Base-by-base conservation (phyloP, 306 rosid genomes). In the Dryas alaskensis region DNA sequence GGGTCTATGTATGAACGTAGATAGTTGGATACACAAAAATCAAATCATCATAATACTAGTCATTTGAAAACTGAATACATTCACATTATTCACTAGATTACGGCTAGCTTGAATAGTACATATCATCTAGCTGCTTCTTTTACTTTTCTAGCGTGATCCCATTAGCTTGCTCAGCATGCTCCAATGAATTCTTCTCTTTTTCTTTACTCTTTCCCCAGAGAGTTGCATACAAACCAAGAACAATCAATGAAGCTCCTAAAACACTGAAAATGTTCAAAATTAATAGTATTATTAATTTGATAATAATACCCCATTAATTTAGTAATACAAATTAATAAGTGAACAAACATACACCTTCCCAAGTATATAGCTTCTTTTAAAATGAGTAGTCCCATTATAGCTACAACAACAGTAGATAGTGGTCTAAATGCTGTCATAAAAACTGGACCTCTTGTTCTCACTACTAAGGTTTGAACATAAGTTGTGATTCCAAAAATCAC, bases 401-500 rank as follows among this genome's bases (percentile, higher is more conserved):
- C 75, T 13, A 53, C 78, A 40, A 59, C 9, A 8, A 81, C 4
- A 0, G 81, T 76, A 14, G 60, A 0, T 7, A 76, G 4, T 5
- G 81, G 84, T 49, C 75, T 60, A 59, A 76, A 81, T 11, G 81
- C 78, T 16, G 75, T 72, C 47, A 72, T 16, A 42, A 81, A 81
- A 51, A 81, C 81, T 50, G 81, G 78, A 11, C 84, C 81, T 72
- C 53, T 72, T 40, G 17, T 60, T 50, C 40, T 25, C 4, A 60
- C 42, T 5, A 52, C 78, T n/a, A 81, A 7, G 12, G 46, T 76
- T 54, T 65, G 78, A 40, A 60, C n/a, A 45, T 76, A 76, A 5
- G 4, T 0, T 2, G 62, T 59, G 5, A 71, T 37, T 14, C 67
- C 84, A 37, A 11, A 71, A 6, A 72, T 50, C 75, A 72, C 70